Evolutionary conservation across 208 protist genomes (phyloP), one percentile per base, ranked within the genome.

Genomic region (Leishmania tropica): DNA sequence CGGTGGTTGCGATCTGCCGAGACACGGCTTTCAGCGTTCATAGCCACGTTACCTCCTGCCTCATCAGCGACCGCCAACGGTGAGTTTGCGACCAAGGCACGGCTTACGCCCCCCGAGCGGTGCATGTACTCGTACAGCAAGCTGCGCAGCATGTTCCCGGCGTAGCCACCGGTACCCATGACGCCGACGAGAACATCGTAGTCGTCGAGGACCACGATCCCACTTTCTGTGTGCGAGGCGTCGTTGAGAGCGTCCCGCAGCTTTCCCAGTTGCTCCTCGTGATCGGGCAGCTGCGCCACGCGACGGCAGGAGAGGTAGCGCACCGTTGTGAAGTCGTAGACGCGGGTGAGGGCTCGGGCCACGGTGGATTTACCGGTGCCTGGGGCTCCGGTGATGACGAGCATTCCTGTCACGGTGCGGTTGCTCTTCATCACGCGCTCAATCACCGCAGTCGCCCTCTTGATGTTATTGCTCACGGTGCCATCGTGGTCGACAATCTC

Each of bases 121-220:
- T 87, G 78, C 35, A 87, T 72, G 79, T 87, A 93, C 67, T 81
- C 83, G 78, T 86, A 84, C 47, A 88, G 75, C 81, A 89, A 77
- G 3, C 72, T 79, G 0, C 78, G 65, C 72, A 93, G 77, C 72
- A 74, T 75, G 68, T 54, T 78, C 31, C 64, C 53, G 28, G 68
- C 65, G 42, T 81, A 70, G 65, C 62, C 75, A 40, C 74, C 17
- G n/a, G 73, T 68, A 40, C 77, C 37, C 47, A 87, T 74, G n/a
- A 77, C 64, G 28, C 83, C 80, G 2, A 86, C 53, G 6, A 98
- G 77, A 31, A 90, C 85, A 86, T 99, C 99, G 76, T 99, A 84
- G 83, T 99, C 95, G 83, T 99, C 99, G 56, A 99, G 87, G 24
- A 99, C 95, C 37, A 99, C 95, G 0, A 99, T 81, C 56, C 85